These are phyloP conservation scores for Bipolaris gigantea DNA, from an alignment of 2,329 filamentous ascomycete genomes.

Conservation along the genomic window DNA sequence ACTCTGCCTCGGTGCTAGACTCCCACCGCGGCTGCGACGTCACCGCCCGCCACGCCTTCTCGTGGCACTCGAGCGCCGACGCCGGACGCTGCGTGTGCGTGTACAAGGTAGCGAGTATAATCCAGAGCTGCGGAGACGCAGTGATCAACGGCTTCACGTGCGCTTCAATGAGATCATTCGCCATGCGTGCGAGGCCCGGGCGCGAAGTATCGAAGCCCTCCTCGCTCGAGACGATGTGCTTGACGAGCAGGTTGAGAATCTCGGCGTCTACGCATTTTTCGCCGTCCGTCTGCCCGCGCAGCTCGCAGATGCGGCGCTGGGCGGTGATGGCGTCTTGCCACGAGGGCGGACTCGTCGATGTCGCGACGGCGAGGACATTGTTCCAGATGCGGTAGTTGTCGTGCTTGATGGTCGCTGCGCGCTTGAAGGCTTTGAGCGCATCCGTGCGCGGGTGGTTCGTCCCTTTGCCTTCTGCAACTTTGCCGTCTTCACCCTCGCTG, in stretches of 20 bases:
- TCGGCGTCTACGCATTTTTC: conserved; percentile 78
- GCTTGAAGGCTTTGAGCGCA: conserved; percentile 81
- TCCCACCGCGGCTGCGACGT: conserved; percentile 58
- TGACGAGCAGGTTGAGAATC: conserved; percentile 71
- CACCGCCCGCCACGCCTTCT: conserved; percentile 84
- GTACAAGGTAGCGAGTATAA: conserved; percentile 69
- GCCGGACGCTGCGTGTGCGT: conserved; percentile 71
- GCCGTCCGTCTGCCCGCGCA: conserved; percentile 66
- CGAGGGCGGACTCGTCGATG: conserved; percentile 73
- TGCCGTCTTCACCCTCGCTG: conserved; percentile 40
- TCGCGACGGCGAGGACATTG: conserved; percentile 86
- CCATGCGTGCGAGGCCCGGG: conserved; percentile 60
- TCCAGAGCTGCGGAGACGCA: conserved; percentile 74
- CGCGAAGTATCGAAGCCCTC: conserved; percentile 45
- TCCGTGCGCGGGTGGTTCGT: conserved; percentile 62
- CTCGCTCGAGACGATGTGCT: conserved; percentile 62
- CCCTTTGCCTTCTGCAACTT: conserved; percentile 43
- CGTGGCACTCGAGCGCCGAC: conserved; percentile 77
- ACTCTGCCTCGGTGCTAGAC: conserved; percentile 63
- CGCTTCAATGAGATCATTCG: conserved; percentile 73
- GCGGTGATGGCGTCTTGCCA: conserved; percentile 76
- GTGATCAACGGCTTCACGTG: conserved; percentile 83
- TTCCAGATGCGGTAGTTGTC: conserved; percentile 95
- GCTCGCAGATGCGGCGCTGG: conserved; percentile 72
- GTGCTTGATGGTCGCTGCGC: conserved; percentile 78